Evolutionary conservation across 176 grass and related monocot genomes (phyloP).

Genomic region (Oryza meyeriana): DNA sequence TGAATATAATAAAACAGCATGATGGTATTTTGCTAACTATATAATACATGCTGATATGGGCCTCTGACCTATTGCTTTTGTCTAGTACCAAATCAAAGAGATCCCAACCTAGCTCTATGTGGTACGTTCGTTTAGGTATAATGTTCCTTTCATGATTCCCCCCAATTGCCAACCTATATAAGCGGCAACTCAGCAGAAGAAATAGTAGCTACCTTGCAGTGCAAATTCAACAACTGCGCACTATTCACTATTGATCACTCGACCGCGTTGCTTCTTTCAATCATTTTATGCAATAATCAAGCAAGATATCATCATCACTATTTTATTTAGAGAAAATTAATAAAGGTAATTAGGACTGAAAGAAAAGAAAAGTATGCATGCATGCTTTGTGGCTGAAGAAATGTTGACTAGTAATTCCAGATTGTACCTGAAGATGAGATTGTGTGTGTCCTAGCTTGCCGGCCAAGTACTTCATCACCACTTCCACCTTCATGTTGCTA

Average conservation of each 20-base stretch:
- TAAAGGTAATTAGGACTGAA: background rate
- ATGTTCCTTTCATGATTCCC: constrained; percentile 61
- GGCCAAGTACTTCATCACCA: constrained; percentile 78
- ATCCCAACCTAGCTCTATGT: constrained; percentile 23
- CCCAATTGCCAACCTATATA: constrained; percentile 28
- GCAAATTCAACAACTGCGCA: constrained; percentile 16
- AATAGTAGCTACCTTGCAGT: constrained; percentile 12
- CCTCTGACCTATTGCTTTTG: constrained; percentile 50
- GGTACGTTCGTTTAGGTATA: constrained; percentile 44
- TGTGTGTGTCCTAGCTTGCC: constrained; percentile 64
- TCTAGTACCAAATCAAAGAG: constrained; percentile 36
- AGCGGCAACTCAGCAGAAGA: background rate
- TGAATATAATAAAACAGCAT: background rate
- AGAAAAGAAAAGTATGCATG: background rate
- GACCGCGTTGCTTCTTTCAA: background rate
- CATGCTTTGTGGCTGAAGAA: background rate
- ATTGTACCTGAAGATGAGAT: constrained; percentile 63
- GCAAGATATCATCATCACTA: background rate
- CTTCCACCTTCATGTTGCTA: constrained; percentile 60
- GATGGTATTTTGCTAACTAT: background rate
- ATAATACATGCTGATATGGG: constrained; percentile 32
- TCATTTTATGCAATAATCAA: background rate
- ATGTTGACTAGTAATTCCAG: background rate
- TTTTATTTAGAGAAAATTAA: background rate
- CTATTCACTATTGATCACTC: constrained; percentile 10